Evolutionary conservation across 2,329 filamentous ascomycete species (phyloP).

Genomic region (Ophiobolus disseminans): DNA sequence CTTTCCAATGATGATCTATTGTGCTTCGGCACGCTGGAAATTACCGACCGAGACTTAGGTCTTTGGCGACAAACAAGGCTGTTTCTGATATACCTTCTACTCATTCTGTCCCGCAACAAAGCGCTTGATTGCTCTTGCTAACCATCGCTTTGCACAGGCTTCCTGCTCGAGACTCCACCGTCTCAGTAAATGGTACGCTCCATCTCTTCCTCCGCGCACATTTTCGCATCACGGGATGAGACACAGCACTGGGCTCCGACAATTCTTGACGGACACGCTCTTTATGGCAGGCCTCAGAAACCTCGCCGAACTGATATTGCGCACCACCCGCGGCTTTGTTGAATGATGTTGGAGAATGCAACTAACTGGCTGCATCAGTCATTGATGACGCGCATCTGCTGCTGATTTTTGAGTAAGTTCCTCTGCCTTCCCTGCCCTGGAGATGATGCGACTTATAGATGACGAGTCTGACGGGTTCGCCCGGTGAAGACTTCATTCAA

Average conservation of each 20-base stretch:
- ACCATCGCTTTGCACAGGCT: slow-evolving; percentile 13
- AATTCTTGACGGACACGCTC: slow-evolving; percentile 81
- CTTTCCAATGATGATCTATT: slow-evolving; percentile 48
- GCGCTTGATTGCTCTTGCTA: slow-evolving; percentile 19
- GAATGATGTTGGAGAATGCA: background rate
- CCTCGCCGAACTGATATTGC: slow-evolving; percentile 90
- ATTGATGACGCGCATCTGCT: background rate
- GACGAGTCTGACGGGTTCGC: slow-evolving; percentile 78
- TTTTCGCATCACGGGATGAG: slow-evolving; percentile 65
- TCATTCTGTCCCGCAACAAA: slow-evolving; percentile 11
- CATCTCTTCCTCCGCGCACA: slow-evolving; percentile 15
- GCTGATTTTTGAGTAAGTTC: slow-evolving; percentile 24
- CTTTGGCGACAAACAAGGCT: slow-evolving; percentile 51
- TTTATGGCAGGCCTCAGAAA: slow-evolving; percentile 99
- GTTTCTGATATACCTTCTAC: slow-evolving; percentile 46
- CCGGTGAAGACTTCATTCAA: slow-evolving; percentile 69
- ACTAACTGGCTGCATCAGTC: slow-evolving; percentile 17
- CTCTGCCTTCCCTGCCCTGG: slow-evolving; percentile 11
- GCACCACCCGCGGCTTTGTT: slow-evolving; percentile 4
- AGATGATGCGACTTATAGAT: slow-evolving; percentile 65
- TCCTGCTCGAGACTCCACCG: background rate
- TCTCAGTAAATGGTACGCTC: slow-evolving; percentile 31
- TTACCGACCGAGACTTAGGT: slow-evolving; percentile 53
- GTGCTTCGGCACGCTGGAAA: slow-evolving; percentile 54
- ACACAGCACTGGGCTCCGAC: slow-evolving; percentile 98